Evolutionary conservation across 306 rosid species (phyloP), one percentile per base, ranked within the genome.

Genomic region (Elaeagnus macrophylla): DNA sequence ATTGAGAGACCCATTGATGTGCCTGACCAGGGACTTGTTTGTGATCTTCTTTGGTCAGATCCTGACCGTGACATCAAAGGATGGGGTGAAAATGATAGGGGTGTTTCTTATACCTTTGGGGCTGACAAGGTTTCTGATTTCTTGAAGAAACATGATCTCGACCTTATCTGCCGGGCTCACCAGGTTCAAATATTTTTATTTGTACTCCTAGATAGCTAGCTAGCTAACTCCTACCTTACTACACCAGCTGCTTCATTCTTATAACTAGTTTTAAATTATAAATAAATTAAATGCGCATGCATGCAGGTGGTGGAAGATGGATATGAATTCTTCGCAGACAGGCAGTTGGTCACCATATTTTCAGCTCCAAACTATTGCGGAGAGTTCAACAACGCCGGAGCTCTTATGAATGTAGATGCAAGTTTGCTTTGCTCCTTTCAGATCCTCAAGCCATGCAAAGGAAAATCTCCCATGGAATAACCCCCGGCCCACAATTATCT

Each of bases 291-390:
- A n/a, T n/a, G n/a, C n/a, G n/a, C n/a, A n/a, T n/a, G n/a, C n/a
- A n/a, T n/a, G n/a, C 68, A 85, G 95, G 97, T 89, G 10, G 95
- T 89, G 10, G 97, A 89, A 72, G 97, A 89, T 39, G 97, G 97
- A 0, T 89, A 81, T 48, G 95, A 85, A 62, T 89, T 89, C 76
- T 89, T 89, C 37, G 97, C 95, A 48, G 95, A 89, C 1, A 79
- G 95, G 54, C 94, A 83, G 46, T 64, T 89, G 15, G 97, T 89
- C 7, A 89, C 97, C 37, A 73, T 89, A 43, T 89, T 89, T 48
- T 89, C 97, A 3, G 97, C 97, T 0, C 97, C 97, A 6, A 89
- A 89, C 75, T 89, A 89, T 49, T 89, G 97, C 37, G 97, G 95
- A 48, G 97, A 89, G 75, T 89, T 89, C 73, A 82, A 89, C 53